Evolutionary conservation across 2,329 filamentous ascomycete species (phyloP).

Genomic region (Fusarium protoensiforme): DNA sequence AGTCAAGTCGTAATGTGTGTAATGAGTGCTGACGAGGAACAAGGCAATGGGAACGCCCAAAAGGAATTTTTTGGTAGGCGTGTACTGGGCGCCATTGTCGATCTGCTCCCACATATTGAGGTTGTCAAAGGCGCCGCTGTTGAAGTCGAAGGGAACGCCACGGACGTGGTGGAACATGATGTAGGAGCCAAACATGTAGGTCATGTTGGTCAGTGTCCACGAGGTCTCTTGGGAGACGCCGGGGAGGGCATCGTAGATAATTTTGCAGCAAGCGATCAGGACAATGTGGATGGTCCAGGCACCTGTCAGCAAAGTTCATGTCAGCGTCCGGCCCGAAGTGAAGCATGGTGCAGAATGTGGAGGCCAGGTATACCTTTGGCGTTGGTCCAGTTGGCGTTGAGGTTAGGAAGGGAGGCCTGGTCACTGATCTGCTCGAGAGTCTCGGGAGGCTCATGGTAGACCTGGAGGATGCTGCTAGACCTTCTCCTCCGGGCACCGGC

Average conservation of each 20-base stretch:
- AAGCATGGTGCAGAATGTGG: slow-evolving; percentile 3
- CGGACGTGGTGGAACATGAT: slow-evolving; percentile 99
- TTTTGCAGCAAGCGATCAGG: slow-evolving; percentile 90
- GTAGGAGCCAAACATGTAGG: slow-evolving; percentile 98
- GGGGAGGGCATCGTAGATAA: slow-evolving; percentile 96
- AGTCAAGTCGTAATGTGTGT: slow-evolving; percentile 96
- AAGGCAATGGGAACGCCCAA: slow-evolving; percentile 93
- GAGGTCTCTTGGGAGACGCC: slow-evolving; percentile 97
- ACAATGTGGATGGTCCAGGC: slow-evolving; percentile 98
- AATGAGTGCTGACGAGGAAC: slow-evolving; percentile 97
- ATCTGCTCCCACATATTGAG: slow-evolving; percentile 99
- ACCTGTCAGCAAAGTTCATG: slow-evolving; percentile 62
- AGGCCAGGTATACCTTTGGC: slow-evolving; percentile 80
- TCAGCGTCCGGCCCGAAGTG: slow-evolving; percentile 29
- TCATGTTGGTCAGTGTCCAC: slow-evolving; percentile 98
- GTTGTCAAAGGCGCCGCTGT: slow-evolving; percentile 97
- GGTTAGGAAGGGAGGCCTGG: slow-evolving; percentile 91
- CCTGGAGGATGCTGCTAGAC: slow-evolving; percentile 91
- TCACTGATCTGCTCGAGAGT: slow-evolving; percentile 98
- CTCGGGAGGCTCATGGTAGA: slow-evolving; percentile 97
- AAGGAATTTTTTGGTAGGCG: slow-evolving; percentile 97
- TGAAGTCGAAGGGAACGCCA: slow-evolving; percentile 98
- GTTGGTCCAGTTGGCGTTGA: slow-evolving; percentile 99
- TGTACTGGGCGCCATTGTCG: slow-evolving; percentile 98
- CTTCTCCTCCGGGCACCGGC: slow-evolving; percentile 80